These are phyloP conservation scores for Tolypocladium sp. DNA, from an alignment of 2,329 filamentous ascomycete species.

Conservation along the genomic window DNA sequence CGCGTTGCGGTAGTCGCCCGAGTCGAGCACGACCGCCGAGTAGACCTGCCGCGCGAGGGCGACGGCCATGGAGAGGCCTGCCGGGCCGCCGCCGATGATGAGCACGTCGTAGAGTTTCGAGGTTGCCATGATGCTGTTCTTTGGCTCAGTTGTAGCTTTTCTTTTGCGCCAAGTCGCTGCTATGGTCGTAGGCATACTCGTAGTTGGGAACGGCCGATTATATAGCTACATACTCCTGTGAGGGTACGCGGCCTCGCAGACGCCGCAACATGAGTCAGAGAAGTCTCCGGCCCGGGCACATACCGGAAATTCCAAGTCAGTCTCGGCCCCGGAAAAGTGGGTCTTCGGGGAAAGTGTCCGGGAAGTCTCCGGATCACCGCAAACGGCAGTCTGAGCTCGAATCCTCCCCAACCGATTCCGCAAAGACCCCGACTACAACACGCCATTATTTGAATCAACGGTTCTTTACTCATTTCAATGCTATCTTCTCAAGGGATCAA, in stretches of 20 bases:
- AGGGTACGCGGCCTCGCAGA: not conserved
- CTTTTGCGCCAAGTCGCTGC: no score
- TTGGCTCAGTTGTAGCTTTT: not conserved
- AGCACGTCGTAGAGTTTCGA: slow-evolving; percentile 35
- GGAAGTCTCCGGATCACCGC: not conserved
- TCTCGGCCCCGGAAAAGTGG: not conserved
- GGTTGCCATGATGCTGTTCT: not conserved
- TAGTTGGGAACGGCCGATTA: not conserved
- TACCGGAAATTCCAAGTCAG: not conserved
- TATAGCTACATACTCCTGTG: not conserved
- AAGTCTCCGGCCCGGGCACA: not conserved
- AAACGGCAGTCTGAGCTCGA: not conserved
- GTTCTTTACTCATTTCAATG: not conserved
- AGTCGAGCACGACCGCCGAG: no score
- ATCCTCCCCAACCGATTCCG: no score
- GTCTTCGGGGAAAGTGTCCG: not conserved
- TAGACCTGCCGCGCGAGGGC: no score
- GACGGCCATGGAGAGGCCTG: not conserved
- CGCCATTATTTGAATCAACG: no score
- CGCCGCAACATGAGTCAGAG: not conserved
- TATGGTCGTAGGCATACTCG: not conserved
- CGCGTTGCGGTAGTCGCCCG: no score
- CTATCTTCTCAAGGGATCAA: not conserved
- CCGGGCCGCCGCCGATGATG: slow-evolving; percentile 33
- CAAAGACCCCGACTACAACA: no score